Percentiles rank a stretch among this genome's conserved stretches.
Evolutionary conservation across 2,329 filamentous ascomycete genomes (phyloP).

Genomic region (Colletotrichum horii): DNA sequence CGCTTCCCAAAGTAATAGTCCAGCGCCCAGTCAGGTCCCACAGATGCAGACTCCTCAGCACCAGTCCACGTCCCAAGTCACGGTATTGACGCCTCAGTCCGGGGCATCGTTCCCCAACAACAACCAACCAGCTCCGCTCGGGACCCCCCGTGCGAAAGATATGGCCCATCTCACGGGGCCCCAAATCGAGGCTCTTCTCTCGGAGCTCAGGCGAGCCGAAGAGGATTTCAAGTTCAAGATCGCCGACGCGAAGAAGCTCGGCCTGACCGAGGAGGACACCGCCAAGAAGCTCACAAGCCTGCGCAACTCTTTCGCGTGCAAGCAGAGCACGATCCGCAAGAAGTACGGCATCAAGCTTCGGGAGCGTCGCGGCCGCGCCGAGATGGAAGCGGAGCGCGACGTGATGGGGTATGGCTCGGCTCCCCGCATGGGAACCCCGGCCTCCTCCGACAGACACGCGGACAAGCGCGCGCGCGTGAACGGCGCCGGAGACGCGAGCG

Average conservation of each 20-base stretch:
- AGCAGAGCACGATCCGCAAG: slow-evolving; percentile 62
- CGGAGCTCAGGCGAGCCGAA: slow-evolving; percentile 43
- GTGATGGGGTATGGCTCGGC: slow-evolving; percentile 31
- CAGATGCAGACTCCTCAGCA: neutral
- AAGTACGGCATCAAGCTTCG: slow-evolving; percentile 62
- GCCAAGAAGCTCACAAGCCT: slow-evolving; percentile 42
- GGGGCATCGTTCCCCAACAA: neutral
- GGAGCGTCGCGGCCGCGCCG: slow-evolving; percentile 49
- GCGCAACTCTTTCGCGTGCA: slow-evolving; percentile 59
- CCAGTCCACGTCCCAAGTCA: neutral
- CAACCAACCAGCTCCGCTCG: neutral
- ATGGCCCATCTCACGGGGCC: slow-evolving; percentile 2
- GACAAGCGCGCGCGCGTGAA: slow-evolving; percentile 13
- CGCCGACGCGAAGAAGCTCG: neutral
- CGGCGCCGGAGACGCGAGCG: neutral
- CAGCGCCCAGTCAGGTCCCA: neutral
- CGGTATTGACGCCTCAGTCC: neutral
- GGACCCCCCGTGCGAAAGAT: neutral
- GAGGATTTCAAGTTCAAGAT: slow-evolving; percentile 9
- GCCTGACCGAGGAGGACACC: neutral
- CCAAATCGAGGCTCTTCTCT: slow-evolving; percentile 28
- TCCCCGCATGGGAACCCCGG: neutral
- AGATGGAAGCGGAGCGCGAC: slow-evolving; percentile 50
- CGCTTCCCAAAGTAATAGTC: neutral
- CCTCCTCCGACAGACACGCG: neutral